Evolutionary conservation across 345 rosid species (phyloP), one percentile per base, ranked within the genome.

Genomic region (Brassica cretica): DNA sequence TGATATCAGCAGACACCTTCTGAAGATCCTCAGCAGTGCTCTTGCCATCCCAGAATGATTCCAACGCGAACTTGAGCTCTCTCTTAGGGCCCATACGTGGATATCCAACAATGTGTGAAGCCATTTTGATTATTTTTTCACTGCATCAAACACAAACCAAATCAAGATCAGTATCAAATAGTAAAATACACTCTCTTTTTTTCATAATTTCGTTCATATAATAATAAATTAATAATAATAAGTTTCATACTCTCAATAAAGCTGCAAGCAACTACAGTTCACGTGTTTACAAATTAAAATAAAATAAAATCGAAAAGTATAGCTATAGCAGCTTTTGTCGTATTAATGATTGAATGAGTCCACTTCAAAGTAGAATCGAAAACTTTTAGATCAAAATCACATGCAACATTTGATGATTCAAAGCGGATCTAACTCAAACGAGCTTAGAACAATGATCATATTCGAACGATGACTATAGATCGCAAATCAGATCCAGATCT

Each of bases 41-140:
- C 92, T 95, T 95, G 51, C 87, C 86, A 81, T 95, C 99, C 99
- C 99, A 95, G 86, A 95, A 95, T 8, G 98, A 93, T 56, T 95
- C 99, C 97, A 93, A 81, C 0, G 98, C 98, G 60, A 94, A 92
- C 86, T 94, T 94, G 77, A 94, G 94, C 95, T 92, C 98, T 79
- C 97, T 94, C 89, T 92, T 94, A 64, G 98, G 97, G 63, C 98
- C 98, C 98, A 94, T 94, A 32, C 98, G 97, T 25, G 98, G 98
- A 44, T 94, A 94, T 87, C 98, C 98, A 87, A 92, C 98, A 85
- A 94, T 85, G 88, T 94, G 98, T 14, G 97, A 90, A 3, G 95
- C 97, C 98, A 94, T 94, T 84, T 63, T n/a, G 55, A 67, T 49
- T 14, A 3, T 44, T 44, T 59, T 74, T 80, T 71, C 81, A 68